phyloP scores from a whole-genome alignment of 1,284 basidiomycete genomes.

The Boletus semigastroideus region DNA sequence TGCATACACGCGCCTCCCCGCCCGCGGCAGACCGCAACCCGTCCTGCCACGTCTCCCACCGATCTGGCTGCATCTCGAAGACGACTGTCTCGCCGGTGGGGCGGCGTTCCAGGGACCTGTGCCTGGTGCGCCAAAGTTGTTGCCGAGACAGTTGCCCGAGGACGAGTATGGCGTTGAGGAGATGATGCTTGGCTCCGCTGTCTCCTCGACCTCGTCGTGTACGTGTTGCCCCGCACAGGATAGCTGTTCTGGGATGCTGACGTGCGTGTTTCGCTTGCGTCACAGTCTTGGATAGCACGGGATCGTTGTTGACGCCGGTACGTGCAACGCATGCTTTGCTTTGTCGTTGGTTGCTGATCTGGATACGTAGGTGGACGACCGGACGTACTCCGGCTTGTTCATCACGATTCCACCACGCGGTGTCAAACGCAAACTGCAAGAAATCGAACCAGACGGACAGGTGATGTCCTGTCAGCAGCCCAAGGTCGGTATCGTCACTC shows the following conservation, averaged over 20 bases:
- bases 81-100: background rate
- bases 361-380: slow-evolving; percentile 8
- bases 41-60: slow-evolving; percentile 23
- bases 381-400: slow-evolving; percentile 20
- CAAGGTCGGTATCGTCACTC: slow-evolving; percentile 16
- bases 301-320: slow-evolving; percentile 19
- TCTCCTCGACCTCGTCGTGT: slow-evolving; percentile 14
- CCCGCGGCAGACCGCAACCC: slow-evolving; percentile 1
- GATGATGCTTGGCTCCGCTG: background rate
- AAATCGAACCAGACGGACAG: slow-evolving; percentile 12
- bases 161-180: slow-evolving; percentile 18
- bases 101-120: background rate
- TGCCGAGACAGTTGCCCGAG: slow-evolving; percentile 27
- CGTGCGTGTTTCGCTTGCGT: background rate
- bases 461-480: slow-evolving; percentile 1
- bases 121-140: slow-evolving; percentile 28
- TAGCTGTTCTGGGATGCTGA: background rate
- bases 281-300: slow-evolving; percentile 2
- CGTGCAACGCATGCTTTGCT: background rate
- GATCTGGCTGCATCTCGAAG: slow-evolving; percentile 6
- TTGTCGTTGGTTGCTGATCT: slow-evolving; percentile 2
- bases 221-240: slow-evolving; percentile 1
- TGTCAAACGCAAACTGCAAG: slow-evolving; percentile 30
- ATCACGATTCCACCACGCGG: slow-evolving; percentile 22
- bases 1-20: slow-evolving; percentile 9